Evolutionary conservation across 805 yeast genomes (phyloP).

Genomic region (Naumovozyma dairenensis): DNA sequence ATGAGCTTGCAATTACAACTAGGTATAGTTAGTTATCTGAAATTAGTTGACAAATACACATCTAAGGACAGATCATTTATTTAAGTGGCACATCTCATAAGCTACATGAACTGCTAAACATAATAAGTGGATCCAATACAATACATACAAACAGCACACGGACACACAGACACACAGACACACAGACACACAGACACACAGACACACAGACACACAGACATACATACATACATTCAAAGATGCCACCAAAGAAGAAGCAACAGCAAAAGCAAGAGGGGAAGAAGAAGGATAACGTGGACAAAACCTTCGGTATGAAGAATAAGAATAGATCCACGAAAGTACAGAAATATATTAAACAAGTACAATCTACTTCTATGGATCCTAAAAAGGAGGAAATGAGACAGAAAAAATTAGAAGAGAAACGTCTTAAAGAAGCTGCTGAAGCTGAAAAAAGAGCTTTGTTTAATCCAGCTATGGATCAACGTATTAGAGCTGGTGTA

Average conservation of each 20-base stretch:
- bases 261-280: slow-evolving; percentile 41
- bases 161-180: too few relatives aligned
- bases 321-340: slow-evolving; percentile 91
- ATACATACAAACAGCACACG: too few relatives aligned
- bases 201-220: too few relatives aligned
- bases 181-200: too few relatives aligned
- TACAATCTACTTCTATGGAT: slow-evolving; percentile 46
- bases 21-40: too few relatives aligned
- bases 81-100: too few relatives aligned
- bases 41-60: too few relatives aligned
- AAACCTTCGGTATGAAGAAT: slow-evolving; percentile 92
- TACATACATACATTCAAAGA: slow-evolving; percentile 19
- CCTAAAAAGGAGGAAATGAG: slow-evolving; percentile 69
- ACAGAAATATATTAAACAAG: slow-evolving; percentile 60
- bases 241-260: slow-evolving; percentile 65
- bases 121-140: too few relatives aligned
- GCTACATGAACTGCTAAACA: too few relatives aligned
- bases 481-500: slow-evolving; percentile 91
- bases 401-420: slow-evolving; percentile 60
- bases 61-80: too few relatives aligned
- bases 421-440: slow-evolving; percentile 85
- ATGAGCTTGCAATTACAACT: too few relatives aligned
- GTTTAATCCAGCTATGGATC: slow-evolving; percentile 58
- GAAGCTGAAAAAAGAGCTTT: slow-evolving; percentile 77
- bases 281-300: slow-evolving; percentile 69